These are phyloP conservation scores for Dendrocalamus sinicus DNA, from an alignment of 176 grass and related monocot species.

Conservation along the genomic window DNA sequence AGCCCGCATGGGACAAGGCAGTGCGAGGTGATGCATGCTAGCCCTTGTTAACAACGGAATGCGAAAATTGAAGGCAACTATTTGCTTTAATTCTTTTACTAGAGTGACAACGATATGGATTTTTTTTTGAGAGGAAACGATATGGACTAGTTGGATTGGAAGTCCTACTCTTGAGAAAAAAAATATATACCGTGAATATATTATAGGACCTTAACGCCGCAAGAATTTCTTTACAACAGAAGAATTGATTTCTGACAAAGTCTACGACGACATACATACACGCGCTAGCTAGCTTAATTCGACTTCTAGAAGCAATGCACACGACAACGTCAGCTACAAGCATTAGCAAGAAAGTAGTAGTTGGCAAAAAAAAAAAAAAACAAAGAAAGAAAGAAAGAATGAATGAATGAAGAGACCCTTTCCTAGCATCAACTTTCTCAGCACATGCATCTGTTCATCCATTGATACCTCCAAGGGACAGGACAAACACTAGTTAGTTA, in stretches of 20 bases:
- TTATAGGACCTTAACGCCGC: neutral
- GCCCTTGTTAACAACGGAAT: neutral
- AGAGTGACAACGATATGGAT: neutral
- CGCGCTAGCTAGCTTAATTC: neutral
- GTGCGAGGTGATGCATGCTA: neutral
- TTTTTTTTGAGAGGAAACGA: neutral
- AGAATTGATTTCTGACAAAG: neutral
- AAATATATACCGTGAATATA: neutral
- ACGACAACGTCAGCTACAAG: neutral
- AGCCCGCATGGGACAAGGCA: neutral
- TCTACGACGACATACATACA: neutral
- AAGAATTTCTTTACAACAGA: neutral
- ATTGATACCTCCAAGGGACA: neutral
- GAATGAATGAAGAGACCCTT: neutral
- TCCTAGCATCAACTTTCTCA: neutral
- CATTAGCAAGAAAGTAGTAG: neutral
- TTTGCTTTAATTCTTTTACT: neutral
- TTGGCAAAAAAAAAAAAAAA: neutral
- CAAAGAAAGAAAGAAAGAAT: no score
- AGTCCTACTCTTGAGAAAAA: neutral
- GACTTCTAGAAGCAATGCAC: constrained; percentile 16
- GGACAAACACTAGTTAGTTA: neutral
- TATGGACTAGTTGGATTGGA: neutral
- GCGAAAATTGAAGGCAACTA: neutral
- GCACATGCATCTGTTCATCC: constrained; percentile 1